Percentiles rank a stretch among this genome's conserved stretches.
These are phyloP conservation scores for Rubroshorea leprosula DNA, from an alignment of 345 rosid species.

Conservation along the genomic window DNA sequence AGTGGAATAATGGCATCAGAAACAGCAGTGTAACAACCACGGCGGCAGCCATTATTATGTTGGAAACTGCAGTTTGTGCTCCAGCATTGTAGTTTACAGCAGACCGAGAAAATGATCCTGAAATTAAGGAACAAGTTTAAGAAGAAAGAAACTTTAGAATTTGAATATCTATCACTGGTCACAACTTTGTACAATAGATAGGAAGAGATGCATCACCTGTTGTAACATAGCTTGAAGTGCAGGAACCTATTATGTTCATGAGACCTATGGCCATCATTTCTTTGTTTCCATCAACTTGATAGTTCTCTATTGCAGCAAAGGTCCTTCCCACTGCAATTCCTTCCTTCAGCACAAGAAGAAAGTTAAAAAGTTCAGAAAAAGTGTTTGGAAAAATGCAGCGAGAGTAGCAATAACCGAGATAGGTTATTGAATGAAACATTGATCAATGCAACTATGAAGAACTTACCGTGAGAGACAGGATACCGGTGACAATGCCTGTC, in stretches of 20 bases:
- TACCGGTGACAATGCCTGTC: constrained; percentile 86
- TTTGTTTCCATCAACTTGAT: constrained; percentile 95
- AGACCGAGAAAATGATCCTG: constrained; percentile 90
- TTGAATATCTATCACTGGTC: no score
- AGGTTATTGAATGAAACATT: no score
- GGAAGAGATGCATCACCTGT: constrained; percentile 42
- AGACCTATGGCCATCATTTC: constrained; percentile 99
- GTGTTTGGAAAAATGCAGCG: no score
- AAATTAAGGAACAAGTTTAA: background rate
- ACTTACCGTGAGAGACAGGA: constrained; percentile 86
- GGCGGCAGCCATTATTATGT: constrained; percentile 75
- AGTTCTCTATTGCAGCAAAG: constrained; percentile 75
- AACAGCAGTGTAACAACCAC: constrained; percentile 89
- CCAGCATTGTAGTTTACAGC: constrained; percentile 94
- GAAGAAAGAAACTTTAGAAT: no score
- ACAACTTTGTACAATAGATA: background rate
- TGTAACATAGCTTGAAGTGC: constrained; percentile 86
- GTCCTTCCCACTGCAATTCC: constrained; percentile 99
- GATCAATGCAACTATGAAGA: no score
- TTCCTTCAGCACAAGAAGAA: constrained; percentile 48
- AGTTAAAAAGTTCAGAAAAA: no score
- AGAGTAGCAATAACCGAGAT: no score
- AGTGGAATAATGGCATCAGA: constrained; percentile 89
- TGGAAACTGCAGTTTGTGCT: constrained; percentile 78
- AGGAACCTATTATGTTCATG: constrained; percentile 95